These are phyloP conservation scores for Pythium phragmiticola DNA, from an alignment of 352 stramenopile genomes.

Conservation along the genomic window DNA sequence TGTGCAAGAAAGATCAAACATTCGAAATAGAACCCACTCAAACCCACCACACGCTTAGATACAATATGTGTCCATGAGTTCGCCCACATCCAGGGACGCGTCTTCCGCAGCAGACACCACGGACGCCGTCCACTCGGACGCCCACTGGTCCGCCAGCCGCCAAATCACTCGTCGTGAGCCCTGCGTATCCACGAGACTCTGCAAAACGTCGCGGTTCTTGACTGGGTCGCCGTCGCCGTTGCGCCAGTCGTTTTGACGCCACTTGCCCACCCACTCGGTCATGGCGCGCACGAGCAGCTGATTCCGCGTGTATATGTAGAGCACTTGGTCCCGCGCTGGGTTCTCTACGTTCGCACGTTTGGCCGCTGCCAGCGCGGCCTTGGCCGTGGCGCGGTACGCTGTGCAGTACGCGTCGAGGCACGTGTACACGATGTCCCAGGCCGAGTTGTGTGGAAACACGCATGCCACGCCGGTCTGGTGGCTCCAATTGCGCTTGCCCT, in stretches of 20 bases:
- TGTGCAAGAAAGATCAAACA: background rate
- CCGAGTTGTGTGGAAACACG: conserved; percentile 56
- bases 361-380: conserved; percentile 52
- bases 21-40: background rate
- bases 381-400: conserved; percentile 58
- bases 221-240: conserved; percentile 48
- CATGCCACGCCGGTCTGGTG: conserved; percentile 45
- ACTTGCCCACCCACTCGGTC: conserved; percentile 63
- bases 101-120: conserved; percentile 17
- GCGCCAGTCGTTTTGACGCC: conserved; percentile 49
- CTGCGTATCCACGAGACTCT: conserved; percentile 42
- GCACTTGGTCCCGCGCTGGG: conserved; percentile 27
- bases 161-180: conserved; percentile 49
- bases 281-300: conserved; percentile 72
- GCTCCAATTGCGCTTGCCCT: conserved; percentile 47
- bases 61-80: background rate
- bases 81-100: conserved; percentile 1
- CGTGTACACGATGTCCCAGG: conserved; percentile 59
- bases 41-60: background rate
- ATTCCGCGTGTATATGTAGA: conserved; percentile 72
- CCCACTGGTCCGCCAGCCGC: conserved; percentile 30
- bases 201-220: conserved; percentile 61
- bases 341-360: conserved; percentile 58
- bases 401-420: conserved; percentile 42
- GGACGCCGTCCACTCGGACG: conserved; percentile 16